phyloP scores from a whole-genome alignment of 2,329 filamentous ascomycete species.

The Aaosphaeria pasadenensis region DNA sequence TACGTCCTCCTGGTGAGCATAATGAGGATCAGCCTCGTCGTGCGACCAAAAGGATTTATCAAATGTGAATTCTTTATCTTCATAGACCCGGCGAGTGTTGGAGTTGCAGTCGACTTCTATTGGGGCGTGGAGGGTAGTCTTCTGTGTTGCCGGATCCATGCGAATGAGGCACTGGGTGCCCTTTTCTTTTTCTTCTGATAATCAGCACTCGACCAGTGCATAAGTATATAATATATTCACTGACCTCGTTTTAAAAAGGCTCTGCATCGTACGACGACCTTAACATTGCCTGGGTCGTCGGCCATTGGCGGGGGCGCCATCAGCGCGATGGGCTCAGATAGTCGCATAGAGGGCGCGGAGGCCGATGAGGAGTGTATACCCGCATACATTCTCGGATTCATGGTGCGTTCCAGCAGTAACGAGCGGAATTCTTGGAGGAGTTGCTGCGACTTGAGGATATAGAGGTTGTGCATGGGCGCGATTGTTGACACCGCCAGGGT shows the following conservation, averaged over 20 bases:
- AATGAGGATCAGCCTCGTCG: constrained; percentile 73
- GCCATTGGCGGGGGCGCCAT: constrained; percentile 32
- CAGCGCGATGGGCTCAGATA: constrained; percentile 30
- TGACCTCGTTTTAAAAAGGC: constrained; percentile 47
- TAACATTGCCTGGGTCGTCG: constrained; percentile 48
- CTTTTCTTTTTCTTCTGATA: constrained; percentile 68
- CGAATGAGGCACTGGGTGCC: constrained; percentile 80
- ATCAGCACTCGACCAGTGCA: constrained; percentile 14
- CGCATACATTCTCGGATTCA: constrained; percentile 29
- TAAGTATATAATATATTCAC: background rate
- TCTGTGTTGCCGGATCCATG: constrained; percentile 86
- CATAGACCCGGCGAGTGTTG: constrained; percentile 69
- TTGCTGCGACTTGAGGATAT: constrained; percentile 25
- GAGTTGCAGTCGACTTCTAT: constrained; percentile 50
- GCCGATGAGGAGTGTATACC: constrained; percentile 34
- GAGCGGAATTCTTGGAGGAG: constrained; percentile 16
- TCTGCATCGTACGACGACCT: constrained; percentile 49
- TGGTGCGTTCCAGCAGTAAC: constrained; percentile 18
- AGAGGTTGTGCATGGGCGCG: constrained; percentile 28
- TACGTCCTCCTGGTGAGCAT: constrained; percentile 87
- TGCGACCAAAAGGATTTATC: constrained; percentile 99
- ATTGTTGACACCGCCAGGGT: background rate
- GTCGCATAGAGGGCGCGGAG: constrained; percentile 45
- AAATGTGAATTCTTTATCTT: constrained; percentile 92
- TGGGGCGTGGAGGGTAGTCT: constrained; percentile 76